These are phyloP conservation scores for Polytrichum formosum DNA, from an alignment of 225 moss, liverwort and hornwort genomes.

Conservation along the genomic window DNA sequence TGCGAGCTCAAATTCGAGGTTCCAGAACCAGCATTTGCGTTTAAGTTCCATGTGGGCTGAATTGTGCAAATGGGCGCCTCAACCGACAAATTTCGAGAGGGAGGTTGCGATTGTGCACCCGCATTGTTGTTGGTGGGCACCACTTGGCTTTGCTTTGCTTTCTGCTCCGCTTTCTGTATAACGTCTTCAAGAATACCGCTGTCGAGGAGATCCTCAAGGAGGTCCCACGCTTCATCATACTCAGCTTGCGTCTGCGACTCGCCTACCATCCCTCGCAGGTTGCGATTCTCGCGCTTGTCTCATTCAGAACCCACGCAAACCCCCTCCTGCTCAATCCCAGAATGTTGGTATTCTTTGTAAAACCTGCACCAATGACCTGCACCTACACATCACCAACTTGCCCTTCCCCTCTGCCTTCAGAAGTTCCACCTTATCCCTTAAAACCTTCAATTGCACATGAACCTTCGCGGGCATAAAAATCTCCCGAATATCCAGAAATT, in stretches of 20 bases:
- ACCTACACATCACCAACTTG: too few species aligned
- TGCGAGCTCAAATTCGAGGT: background rate
- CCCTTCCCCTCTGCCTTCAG: too few species aligned
- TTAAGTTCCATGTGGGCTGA: too few species aligned
- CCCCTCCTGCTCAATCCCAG: background rate
- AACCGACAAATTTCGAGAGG: background rate
- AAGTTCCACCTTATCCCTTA: too few species aligned
- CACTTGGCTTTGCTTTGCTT: constrained; percentile 39
- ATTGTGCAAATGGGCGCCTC: background rate
- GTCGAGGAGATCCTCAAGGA: constrained; percentile 27
- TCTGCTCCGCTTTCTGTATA: constrained; percentile 42
- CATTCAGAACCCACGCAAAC: constrained; percentile 22
- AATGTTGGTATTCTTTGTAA: background rate
- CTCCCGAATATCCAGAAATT: too few species aligned
- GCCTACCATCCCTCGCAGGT: constrained; percentile 38
- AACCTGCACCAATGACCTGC: too few species aligned
- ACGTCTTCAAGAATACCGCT: constrained; percentile 51
- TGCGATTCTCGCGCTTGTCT: constrained; percentile 27
- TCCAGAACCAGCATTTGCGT: constrained; percentile 7
- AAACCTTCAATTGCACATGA: too few species aligned
- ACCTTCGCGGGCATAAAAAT: too few species aligned
- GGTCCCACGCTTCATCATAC: constrained; percentile 37
- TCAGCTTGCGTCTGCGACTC: constrained; percentile 37
- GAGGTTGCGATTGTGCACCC: constrained; percentile 10
- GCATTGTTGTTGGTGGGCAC: constrained; percentile 15